Evolutionary conservation across 2,329 filamentous ascomycete genomes (phyloP).

Genomic region (Cercospora sesami): DNA sequence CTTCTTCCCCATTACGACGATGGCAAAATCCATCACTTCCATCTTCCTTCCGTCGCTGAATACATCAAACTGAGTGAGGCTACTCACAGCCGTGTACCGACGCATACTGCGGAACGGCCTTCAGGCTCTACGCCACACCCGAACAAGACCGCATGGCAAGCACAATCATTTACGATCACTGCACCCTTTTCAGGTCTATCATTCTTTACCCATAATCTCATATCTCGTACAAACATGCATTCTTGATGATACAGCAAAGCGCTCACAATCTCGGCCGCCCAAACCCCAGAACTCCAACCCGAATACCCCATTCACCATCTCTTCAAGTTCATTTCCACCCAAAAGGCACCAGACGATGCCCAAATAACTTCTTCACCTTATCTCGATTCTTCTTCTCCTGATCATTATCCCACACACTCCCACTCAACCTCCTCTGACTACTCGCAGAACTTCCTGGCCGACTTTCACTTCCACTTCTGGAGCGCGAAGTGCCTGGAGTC

Average conservation of each 20-base stretch:
- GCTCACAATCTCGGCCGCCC: background rate
- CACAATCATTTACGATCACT: background rate
- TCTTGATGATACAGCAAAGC: background rate
- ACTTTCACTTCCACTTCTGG: slow-evolving; percentile 11
- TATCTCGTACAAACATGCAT: background rate
- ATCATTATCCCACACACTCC: slow-evolving; percentile 21
- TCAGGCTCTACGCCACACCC: background rate
- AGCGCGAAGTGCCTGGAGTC: background rate
- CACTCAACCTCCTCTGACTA: background rate
- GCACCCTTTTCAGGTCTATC: background rate
- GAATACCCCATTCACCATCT: background rate
- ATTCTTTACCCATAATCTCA: background rate
- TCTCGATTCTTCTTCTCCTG: slow-evolving; percentile 25
- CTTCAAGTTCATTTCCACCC: background rate
- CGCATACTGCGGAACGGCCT: background rate
- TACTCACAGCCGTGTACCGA: too few species aligned
- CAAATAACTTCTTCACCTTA: slow-evolving; percentile 20
- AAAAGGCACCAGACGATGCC: slow-evolving; percentile 22
- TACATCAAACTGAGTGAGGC: background rate
- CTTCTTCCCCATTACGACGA: background rate
- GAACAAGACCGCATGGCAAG: background rate
- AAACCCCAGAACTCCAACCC: background rate
- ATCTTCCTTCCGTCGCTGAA: background rate
- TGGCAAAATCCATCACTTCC: background rate
- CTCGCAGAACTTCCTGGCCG: slow-evolving; percentile 1